Base-by-base conservation (phyloP, 1,284 basidiomycete genomes). In the Neonothopanus nambi region DNA sequence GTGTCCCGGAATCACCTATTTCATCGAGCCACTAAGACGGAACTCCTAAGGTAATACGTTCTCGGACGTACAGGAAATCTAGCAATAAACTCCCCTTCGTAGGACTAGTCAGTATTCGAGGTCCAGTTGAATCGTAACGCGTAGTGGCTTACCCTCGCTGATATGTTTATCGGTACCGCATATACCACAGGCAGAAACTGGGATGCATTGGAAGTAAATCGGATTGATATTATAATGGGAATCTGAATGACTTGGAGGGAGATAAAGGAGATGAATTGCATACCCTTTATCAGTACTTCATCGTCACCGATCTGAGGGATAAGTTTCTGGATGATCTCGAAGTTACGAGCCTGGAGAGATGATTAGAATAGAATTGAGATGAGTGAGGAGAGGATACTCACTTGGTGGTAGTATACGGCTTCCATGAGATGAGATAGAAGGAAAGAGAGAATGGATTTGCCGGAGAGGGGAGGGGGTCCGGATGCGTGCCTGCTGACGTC, bases 111-210 rank as follows among this genome's bases (percentile, higher is more conserved):
- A 48, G 28, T n/a, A n/a, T n/a, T n/a, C n/a, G n/a, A n/a, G n/a
- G n/a, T n/a, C n/a, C n/a, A n/a, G n/a, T n/a, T n/a, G 17, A 46
- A 15, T 35, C 11, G 23, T 15, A 13, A 8, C n/a, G 38, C n/a
- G 50, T 28, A 54, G 2, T 64, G 26, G 20, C 62, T 37, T 46
- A 72, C 72, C 83, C 61, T 86, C 75, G 74, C 89, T 83, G 57
- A 92, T 83, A 66, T 91, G 89, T 15, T 79, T 80, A 65, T 91
- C 89, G 18, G 87, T 91, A 47, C 88, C 88, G 64, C 88, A 91
- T 48, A 90, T 77, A 63, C 88, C 87, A 72, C 66, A 69, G 37
- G 62, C 66, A 45, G 65, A 64, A 30, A 72, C 69, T 71, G 36
- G n/a, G 41, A 45, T 44, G 38, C 44, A 38, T 48, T 24, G 11